Evolutionary conservation across 2,329 filamentous ascomycete genomes (phyloP), one percentile per base, ranked within the genome.

Genomic region (Hymenoscyphus salicellus): DNA sequence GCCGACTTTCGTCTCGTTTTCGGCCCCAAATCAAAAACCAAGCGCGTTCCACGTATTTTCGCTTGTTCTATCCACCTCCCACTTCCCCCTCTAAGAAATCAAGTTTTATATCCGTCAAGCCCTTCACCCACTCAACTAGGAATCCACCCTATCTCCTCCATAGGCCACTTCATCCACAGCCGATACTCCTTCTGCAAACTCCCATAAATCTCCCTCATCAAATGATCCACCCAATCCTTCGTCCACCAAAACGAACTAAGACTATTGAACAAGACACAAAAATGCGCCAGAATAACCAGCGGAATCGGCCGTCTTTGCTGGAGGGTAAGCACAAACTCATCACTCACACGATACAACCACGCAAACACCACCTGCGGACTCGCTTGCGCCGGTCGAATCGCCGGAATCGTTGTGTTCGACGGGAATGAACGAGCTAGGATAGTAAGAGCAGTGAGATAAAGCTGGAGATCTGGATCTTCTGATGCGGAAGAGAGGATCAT

Each of bases 241-340:
- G 76, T 71, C 76, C 76, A 77, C 76, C 76, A 77, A 43, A 77
- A 70, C n/a, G 72, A 70, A 33, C 72, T 72, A 32, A 75, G 56
- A 41, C 74, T 65, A 61, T 73, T 71, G 16, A 77, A 68, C 16
- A 77, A 63, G 0, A 75, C 72, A 64, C 77, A 71, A 71, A 73
- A 77, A 67, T 77, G 73, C 1, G 76, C 72, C 57, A 73, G 46
- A 6, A 73, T 62, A n/a, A 70, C 65, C 46, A 73, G 61, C 1
- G 71, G 66, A 26, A 69, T 61, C 1, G 69, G 66, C 52, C 65
- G 46, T 28, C 63, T 57, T 60, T 70, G 60, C 46, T 68, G 61
- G 1, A 73, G 63, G 71, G 70, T 65, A 68, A 73, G 2, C 62
- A 78, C 41, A 75, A 68, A 71, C 4, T 69, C 67, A 41, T 71